These are phyloP conservation scores for Puccinia horiana DNA, from an alignment of 1,284 basidiomycete species.

Conservation along the genomic window DNA sequence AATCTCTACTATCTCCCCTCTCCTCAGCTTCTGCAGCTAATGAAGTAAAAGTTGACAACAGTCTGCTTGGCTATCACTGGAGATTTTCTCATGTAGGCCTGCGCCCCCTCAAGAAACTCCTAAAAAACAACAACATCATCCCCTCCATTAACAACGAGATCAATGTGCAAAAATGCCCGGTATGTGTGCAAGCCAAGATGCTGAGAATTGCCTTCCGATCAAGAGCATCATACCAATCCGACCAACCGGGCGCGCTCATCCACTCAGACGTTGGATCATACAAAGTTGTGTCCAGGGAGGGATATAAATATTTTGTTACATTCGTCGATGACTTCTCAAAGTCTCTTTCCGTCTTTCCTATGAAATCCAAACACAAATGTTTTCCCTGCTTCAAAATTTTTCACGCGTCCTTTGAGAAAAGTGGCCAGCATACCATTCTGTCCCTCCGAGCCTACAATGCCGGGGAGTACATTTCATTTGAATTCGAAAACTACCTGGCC, in stretches of 20 bases:
- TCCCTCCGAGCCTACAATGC: not conserved
- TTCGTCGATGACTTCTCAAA: slow-evolving; percentile 25
- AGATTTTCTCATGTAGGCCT: slow-evolving; percentile 1
- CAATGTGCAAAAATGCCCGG: not conserved
- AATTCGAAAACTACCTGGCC: not conserved
- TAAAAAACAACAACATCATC: slow-evolving; percentile 1
- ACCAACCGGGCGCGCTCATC: not conserved
- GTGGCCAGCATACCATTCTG: slow-evolving; percentile 45
- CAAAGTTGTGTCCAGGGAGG: not conserved
- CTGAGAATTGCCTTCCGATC: not conserved
- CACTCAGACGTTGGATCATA: slow-evolving; percentile 16
- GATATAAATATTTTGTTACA: too few species aligned
- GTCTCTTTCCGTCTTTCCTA: not conserved
- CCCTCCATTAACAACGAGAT: not conserved
- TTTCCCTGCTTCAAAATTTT: slow-evolving; percentile 57
- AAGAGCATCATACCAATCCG: not conserved
- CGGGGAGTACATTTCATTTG: not conserved
- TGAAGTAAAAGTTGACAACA: too few species aligned
- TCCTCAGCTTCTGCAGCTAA: too few species aligned
- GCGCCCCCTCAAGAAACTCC: not conserved
- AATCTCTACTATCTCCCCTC: not conserved
- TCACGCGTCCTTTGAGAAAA: slow-evolving; percentile 55
- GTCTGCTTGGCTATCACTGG: not conserved
- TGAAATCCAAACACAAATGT: slow-evolving; percentile 13
- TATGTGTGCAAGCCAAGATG: slow-evolving; percentile 20